Base-by-base conservation (phyloP, 139 green algal species). In the Chlorella sp. region DNA sequence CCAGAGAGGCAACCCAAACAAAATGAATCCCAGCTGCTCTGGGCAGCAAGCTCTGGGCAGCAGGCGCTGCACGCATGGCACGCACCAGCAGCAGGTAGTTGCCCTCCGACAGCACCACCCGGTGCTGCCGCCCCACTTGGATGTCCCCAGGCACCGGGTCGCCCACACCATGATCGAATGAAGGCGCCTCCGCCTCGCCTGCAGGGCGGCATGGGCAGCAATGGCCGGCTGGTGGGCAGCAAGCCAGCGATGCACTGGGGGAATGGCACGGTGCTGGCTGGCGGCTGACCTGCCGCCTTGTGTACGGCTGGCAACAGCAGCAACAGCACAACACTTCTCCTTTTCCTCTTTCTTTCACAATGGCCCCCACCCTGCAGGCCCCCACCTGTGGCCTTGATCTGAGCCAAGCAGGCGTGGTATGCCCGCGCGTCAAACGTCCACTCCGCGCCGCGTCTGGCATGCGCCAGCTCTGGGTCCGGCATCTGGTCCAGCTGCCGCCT, bases 61-160 rank as follows among this genome's bases (percentile, higher is more conserved):
- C n/a, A n/a, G n/a, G n/a, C n/a, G n/a, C n/a, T n/a, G n/a, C n/a
- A n/a, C n/a, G n/a, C 44, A 51, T 9, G 9, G 51, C 12, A 60
- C 51, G 12, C 51, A 60, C 51, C 34, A 99, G 89, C 55, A 98
- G 89, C 60, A 98, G 44, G 78, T 99, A 99, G 87, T 98, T 98
- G 38, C 96, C 96, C 83, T 98, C 96, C 7, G 94, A 78, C 17
- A 97, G 20, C 7, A 98, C 85, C 2, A 98, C 80, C 17, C 73
- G 71, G 62, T 92, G 81, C 32, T 86, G 39, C 11, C 51, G 47
- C 13, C 34, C 30, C 55, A 98, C 85, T 44, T 38, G 17, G 23
- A 98, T 93, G 70, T 87, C 89, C 30, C 89, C 85, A 21, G 92
- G 81, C 15, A 94, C 86, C 1, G 95, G 95, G 85, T 98, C 95